Conservation (phyloP, 345 rosid species). For the Combretum micranthum region DNA sequence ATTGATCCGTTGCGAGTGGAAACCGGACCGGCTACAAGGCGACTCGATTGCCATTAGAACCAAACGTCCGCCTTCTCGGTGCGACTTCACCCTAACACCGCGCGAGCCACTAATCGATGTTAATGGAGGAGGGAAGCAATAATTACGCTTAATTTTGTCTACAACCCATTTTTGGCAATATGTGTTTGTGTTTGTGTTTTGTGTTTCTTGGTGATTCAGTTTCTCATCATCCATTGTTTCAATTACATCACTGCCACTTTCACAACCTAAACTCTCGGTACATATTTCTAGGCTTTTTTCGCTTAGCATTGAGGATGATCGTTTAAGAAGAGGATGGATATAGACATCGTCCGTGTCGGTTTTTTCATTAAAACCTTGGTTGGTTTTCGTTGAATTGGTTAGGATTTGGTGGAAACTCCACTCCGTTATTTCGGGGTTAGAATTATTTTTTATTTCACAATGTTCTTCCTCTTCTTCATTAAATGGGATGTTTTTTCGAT, state of each 20-base stretch:
- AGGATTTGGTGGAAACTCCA: no score
- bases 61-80: conserved; percentile 40
- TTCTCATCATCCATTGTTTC: neutral
- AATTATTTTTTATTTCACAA: no score
- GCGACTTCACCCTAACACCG: no score
- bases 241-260: neutral
- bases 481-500: no score
- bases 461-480: no score
- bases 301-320: neutral
- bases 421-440: no score
- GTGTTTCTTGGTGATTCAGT: neutral
- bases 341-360: neutral
- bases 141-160: no score
- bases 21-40: conserved; percentile 24
- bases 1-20: conserved; percentile 45
- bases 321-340: neutral
- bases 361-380: no score
- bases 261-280: neutral
- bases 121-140: no score
- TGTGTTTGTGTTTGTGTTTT: neutral
- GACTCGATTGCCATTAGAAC: conserved; percentile 43
- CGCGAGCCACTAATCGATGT: no score
- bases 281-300: neutral
- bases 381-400: no score
- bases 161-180: no score